These are phyloP conservation scores for Lathyrus oleraceus DNA, from an alignment of 306 rosid genomes.

Conservation along the genomic window DNA sequence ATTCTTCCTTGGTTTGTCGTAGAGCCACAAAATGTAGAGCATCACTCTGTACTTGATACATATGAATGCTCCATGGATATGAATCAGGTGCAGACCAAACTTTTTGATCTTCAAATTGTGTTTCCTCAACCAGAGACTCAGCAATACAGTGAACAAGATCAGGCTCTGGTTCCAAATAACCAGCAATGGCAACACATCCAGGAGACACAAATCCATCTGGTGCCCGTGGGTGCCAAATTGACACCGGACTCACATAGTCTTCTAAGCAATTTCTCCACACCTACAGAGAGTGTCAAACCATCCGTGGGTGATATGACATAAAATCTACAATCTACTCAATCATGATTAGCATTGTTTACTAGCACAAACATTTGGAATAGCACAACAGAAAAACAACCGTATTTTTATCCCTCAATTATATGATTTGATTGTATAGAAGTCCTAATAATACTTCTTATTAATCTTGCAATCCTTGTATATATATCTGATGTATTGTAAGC, in stretches of 20 bases:
- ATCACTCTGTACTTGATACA: constrained; percentile 84
- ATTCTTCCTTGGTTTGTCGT: constrained; percentile 75
- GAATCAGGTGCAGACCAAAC: constrained; percentile 87
- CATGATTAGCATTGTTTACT: constrained; percentile 22
- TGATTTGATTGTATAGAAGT: too few relatives aligned
- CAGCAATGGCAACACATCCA: constrained; percentile 78
- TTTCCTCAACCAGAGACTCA: constrained; percentile 76
- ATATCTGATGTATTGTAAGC: too few relatives aligned
- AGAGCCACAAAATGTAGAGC: constrained; percentile 88
- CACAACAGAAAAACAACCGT: neutral
- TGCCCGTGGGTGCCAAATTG: constrained; percentile 94
- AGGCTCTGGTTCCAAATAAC: constrained; percentile 71
- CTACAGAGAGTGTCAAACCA: constrained; percentile 44
- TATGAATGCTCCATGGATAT: constrained; percentile 88
- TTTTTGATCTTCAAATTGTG: constrained; percentile 77
- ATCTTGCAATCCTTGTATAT: too few relatives aligned
- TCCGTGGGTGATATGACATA: constrained; percentile 27
- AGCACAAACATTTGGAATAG: constrained; percentile 25
- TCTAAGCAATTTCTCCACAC: constrained; percentile 94
- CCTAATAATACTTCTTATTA: too few relatives aligned
- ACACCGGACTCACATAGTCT: constrained; percentile 64
- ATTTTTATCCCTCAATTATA: too few relatives aligned
- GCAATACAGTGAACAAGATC: constrained; percentile 67
- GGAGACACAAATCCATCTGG: constrained; percentile 89
- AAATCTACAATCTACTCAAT: neutral